Evolutionary conservation across 306 rosid species (phyloP).

Genomic region (Cucumis melo): DNA sequence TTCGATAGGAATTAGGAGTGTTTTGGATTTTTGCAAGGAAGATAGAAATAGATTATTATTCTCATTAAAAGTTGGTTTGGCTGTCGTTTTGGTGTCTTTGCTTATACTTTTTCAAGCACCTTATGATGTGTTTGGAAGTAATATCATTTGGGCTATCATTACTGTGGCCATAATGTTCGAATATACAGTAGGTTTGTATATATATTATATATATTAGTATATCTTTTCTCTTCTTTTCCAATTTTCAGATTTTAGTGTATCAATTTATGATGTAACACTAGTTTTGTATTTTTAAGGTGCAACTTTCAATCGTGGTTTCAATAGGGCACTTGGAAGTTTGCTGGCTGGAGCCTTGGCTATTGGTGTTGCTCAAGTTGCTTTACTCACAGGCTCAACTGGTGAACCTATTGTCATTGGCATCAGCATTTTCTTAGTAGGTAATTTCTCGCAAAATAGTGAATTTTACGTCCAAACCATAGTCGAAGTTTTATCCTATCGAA

Average conservation of each 20-base stretch:
- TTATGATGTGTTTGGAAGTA: conserved; percentile 44
- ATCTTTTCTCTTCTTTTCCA: neutral
- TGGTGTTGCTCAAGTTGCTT: conserved; percentile 37
- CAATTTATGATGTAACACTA: neutral
- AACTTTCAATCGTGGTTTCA: conserved; percentile 59
- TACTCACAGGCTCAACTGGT: conserved; percentile 25
- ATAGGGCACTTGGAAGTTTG: conserved; percentile 57
- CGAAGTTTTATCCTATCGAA: no score
- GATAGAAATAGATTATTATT: conserved; percentile 41
- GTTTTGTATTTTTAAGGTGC: conserved; percentile 24
- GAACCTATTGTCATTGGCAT: conserved; percentile 50
- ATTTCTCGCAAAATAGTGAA: neutral
- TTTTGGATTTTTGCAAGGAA: conserved; percentile 38
- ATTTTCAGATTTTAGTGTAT: neutral
- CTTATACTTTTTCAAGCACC: conserved; percentile 51
- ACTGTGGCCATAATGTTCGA: conserved; percentile 66
- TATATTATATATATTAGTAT: no score
- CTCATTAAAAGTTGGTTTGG: conserved; percentile 58
- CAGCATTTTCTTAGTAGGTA: conserved; percentile 55
- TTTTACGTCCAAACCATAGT: neutral
- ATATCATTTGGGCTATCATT: conserved; percentile 67
- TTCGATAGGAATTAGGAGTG: conserved; percentile 16
- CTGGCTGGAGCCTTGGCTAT: conserved; percentile 57
- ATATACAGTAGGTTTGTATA: conserved; percentile 55
- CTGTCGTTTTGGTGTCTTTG: conserved; percentile 51